Base-by-base conservation (phyloP, 495 filamentous ascomycete species). In the Podospora sp. region DNA sequence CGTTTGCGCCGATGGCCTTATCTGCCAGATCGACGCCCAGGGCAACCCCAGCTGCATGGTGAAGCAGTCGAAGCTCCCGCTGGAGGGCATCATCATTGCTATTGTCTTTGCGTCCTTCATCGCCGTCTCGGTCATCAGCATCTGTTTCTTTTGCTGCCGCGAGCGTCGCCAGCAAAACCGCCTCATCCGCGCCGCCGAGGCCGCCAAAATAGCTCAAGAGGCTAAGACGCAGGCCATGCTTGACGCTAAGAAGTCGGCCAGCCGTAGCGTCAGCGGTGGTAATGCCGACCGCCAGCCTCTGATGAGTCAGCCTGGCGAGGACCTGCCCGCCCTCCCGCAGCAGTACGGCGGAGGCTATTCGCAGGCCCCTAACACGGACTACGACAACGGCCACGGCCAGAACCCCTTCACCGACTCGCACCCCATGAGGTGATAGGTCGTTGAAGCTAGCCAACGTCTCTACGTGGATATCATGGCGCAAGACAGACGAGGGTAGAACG, bases 181-280 rank as follows among this genome's bases (percentile, higher is more conserved):
- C 24, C 69, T 73, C 22, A 73, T 70, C 55, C 71, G 75, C 29
- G 70, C 69, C 22, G 76, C 75, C 60, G 73, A 76, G 62, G 73
- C 75, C 27, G 73, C 78, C 63, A 75, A 74, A 56, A 77, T 78
- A 49, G 76, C 73, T 11, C 75, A 76, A 59, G 78, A 80, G 59
- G 66, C 72, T 25, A 76, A 75, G 69, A 67, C 62, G 14, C 22
- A 49, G 35, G 71, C 70, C 25, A 65, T 70, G 58, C 66, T 71
- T 20, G 65, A 63, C 50, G 62, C 67, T 5, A 80, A 79, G 77
- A 60, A 67, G 18, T 58, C 66, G 7, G 68, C 85, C 81, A 58
- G 96, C 91, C 55, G 83, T 87, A 22, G 92, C 91, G 68, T 91
- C 91, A 63, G 91, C 90, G 72, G 94, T 94, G 49, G 89, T 84